Evolutionary conservation across 352 stramenopile genomes (phyloP), one percentile per base, ranked within the genome.

Genomic region (Globisporangium parvum): DNA sequence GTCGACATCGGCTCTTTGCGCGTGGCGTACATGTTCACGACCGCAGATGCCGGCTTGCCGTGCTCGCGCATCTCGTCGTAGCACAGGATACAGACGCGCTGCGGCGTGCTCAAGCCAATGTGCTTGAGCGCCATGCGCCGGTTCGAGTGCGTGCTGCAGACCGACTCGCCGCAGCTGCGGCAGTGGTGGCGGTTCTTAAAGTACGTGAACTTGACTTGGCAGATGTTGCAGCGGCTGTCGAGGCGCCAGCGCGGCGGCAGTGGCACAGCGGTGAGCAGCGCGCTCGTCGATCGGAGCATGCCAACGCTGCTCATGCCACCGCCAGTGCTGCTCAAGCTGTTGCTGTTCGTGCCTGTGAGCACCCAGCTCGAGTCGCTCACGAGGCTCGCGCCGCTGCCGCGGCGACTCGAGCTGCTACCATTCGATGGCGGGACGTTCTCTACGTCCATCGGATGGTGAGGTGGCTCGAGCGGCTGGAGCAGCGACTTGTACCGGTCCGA

Each of bases 101-200:
- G 79, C 31, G 81, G 81, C 2, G 73, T 71, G 53, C 76, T 66
- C 3, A 89, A 69, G 0, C 70, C 76, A 26, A 81, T 65, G 53
- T 87, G 71, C 51, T 80, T 70, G 44, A 97, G 63, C 31, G 73
- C 69, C 12, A 90, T 56, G 0, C 80, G 78, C 20, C 74, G 74
- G 55, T 77, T 88, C 42, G 79, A 92, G 66, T 94, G 88, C 24
- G 75, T 87, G 31, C 67, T 80, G 68, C 87, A 96, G 14, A 95
- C 86, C 2, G 88, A 91, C 51, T 88, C 63, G 14, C 87, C 87
- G 61, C 87, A 96, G 60, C 86, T 90, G 60, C 87, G 81, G 63
- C 87, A 96, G 65, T 96, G 87, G 62, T 96, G 87, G 10, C 85
- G 78, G 42, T 75, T 77, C 66, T 85, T 88, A 35, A 96, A 83